These are phyloP conservation scores for Phytophthora cactorum DNA, from an alignment of 352 stramenopile species.

Conservation along the genomic window DNA sequence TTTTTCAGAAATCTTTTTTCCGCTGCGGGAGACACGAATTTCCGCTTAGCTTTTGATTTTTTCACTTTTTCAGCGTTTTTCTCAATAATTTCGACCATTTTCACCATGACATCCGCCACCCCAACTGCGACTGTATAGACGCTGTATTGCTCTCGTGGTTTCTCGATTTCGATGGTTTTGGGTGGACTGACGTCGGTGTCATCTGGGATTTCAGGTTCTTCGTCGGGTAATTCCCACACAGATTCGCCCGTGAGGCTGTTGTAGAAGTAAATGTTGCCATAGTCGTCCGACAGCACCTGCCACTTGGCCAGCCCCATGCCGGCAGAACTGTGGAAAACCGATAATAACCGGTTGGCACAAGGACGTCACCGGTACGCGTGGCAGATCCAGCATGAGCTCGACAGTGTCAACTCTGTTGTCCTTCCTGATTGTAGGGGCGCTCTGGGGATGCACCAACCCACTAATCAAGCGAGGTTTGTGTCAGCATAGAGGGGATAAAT, in stretches of 20 bases:
- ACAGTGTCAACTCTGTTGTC: slow-evolving; percentile 60
- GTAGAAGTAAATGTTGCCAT: slow-evolving; percentile 81
- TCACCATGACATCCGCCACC: slow-evolving; percentile 54
- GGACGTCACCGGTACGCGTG: slow-evolving; percentile 17
- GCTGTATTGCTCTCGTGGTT: slow-evolving; percentile 31
- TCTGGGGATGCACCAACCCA: slow-evolving; percentile 89
- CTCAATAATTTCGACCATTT: slow-evolving; percentile 46
- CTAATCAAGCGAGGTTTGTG: slow-evolving; percentile 77
- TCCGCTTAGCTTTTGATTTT: slow-evolving; percentile 31
- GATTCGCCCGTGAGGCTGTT: slow-evolving; percentile 72
- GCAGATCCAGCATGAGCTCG: slow-evolving; percentile 33
- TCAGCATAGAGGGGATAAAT: too few species aligned
- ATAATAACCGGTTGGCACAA: slow-evolving; percentile 23
- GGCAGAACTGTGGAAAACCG: slow-evolving; percentile 4
- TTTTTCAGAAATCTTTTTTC: slow-evolving; percentile 60
- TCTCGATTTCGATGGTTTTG: neutral
- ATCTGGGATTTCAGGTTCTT: slow-evolving; percentile 28
- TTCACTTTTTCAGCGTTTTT: slow-evolving; percentile 33
- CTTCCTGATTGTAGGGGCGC: slow-evolving; percentile 83
- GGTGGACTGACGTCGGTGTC: neutral
- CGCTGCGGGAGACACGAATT: slow-evolving; percentile 57
- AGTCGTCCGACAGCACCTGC: slow-evolving; percentile 69
- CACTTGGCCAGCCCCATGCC: slow-evolving; percentile 37
- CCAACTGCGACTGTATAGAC: slow-evolving; percentile 50
- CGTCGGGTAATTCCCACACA: slow-evolving; percentile 67